These are phyloP conservation scores for Coccomyxa sp. DNA, from an alignment of 139 green algal genomes.

Conservation along the genomic window DNA sequence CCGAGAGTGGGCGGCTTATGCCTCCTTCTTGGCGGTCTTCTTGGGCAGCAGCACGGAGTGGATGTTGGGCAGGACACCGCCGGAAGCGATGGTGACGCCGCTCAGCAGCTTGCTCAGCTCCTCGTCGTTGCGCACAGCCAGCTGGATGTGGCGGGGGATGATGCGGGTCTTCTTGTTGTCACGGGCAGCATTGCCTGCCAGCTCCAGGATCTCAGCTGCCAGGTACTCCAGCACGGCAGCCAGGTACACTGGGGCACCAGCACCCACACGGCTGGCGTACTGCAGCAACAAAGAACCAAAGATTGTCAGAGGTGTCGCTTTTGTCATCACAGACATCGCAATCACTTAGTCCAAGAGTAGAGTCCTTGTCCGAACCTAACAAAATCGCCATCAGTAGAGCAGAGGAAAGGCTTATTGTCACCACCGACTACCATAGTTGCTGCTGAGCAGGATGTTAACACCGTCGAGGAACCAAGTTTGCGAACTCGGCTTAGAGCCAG, in stretches of 20 bases:
- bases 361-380: too few relatives aligned
- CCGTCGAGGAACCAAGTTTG: too few relatives aligned
- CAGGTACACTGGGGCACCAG: slow-evolving; percentile 71
- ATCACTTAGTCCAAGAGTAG: too few relatives aligned
- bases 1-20: slow-evolving; percentile 13
- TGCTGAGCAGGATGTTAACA: too few relatives aligned
- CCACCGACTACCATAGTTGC: too few relatives aligned
- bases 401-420: too few relatives aligned
- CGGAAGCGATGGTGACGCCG: slow-evolving; percentile 73
- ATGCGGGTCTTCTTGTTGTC: slow-evolving; percentile 87
- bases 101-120: slow-evolving; percentile 87
- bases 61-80: slow-evolving; percentile 87
- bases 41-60: slow-evolving; percentile 85
- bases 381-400: too few relatives aligned
- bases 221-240: slow-evolving; percentile 84
- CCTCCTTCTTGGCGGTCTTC: slow-evolving; percentile 73
- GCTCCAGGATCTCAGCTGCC: slow-evolving; percentile 71
- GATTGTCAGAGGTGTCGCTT: too few relatives aligned
- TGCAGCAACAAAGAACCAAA: not conserved
- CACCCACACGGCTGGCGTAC: slow-evolving; percentile 68
- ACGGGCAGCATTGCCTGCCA: slow-evolving; percentile 65
- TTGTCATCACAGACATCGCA: too few relatives aligned
- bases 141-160: slow-evolving; percentile 82
- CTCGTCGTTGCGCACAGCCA: slow-evolving; percentile 92
- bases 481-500: too few relatives aligned